Percentiles rank a stretch among this genome's conserved stretches.
Evolutionary conservation across 2,329 filamentous ascomycete species (phyloP).

Genomic region (Phialophora tarda): DNA sequence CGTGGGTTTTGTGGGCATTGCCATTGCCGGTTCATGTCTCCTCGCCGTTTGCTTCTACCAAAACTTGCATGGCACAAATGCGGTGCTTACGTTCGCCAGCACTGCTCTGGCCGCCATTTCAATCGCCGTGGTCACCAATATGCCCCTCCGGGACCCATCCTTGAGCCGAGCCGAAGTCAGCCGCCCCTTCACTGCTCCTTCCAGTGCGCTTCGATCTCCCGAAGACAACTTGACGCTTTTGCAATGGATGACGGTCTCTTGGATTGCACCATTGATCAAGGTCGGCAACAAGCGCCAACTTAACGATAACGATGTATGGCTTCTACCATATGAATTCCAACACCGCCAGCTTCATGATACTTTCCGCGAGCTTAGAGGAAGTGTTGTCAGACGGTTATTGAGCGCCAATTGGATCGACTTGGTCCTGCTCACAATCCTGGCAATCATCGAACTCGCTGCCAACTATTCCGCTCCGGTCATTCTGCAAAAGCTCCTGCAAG

Average conservation of each 20-base stretch:
- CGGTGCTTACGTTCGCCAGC: slow-evolving; percentile 19
- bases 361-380: slow-evolving; percentile 75
- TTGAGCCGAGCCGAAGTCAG: slow-evolving; percentile 65
- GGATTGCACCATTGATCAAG: slow-evolving; percentile 76
- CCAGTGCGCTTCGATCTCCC: slow-evolving; percentile 67
- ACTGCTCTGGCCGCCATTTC: slow-evolving; percentile 42
- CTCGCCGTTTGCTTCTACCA: slow-evolving; percentile 22
- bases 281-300: slow-evolving; percentile 69
- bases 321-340: slow-evolving; percentile 78
- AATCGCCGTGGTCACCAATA: slow-evolving; percentile 63
- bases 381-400: slow-evolving; percentile 71
- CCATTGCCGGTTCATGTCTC: slow-evolving; percentile 13
- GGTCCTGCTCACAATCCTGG: slow-evolving; percentile 68
- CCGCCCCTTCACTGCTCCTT: slow-evolving; percentile 61
- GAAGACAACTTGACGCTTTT: slow-evolving; percentile 81
- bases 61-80: slow-evolving; percentile 4
- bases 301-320: slow-evolving; percentile 81
- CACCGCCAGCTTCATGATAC: slow-evolving; percentile 74
- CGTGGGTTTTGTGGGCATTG: slow-evolving; percentile 18
- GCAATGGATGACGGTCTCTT: slow-evolving; percentile 84
- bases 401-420: slow-evolving; percentile 81
- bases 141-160: slow-evolving; percentile 70
- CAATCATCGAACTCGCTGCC: slow-evolving; percentile 66
- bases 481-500: slow-evolving; percentile 71
- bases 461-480: slow-evolving; percentile 69